These are phyloP conservation scores for Coemansia sp. DNA, from an alignment of 192 early-diverging fungal genomes.

Conservation along the genomic window DNA sequence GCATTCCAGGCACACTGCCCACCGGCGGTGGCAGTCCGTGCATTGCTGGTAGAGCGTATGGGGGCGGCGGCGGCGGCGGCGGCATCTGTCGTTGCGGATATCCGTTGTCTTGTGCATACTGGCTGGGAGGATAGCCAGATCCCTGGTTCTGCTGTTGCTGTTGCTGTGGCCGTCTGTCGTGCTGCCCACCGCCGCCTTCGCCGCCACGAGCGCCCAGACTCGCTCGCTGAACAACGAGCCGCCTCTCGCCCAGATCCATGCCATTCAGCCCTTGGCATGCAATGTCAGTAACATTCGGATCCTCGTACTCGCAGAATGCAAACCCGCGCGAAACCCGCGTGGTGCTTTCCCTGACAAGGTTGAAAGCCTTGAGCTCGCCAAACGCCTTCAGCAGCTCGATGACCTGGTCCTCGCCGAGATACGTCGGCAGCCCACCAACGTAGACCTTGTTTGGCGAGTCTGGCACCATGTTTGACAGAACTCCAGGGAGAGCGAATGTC, in stretches of 20 bases:
- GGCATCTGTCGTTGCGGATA: constrained; percentile 10
- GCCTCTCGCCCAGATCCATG: constrained; percentile 92
- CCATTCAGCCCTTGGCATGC: constrained; percentile 94
- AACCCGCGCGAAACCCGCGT: constrained; percentile 82
- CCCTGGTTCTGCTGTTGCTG: constrained; percentile 16
- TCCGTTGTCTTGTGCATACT: not conserved
- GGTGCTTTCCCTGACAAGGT: constrained; percentile 82
- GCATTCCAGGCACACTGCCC: constrained; percentile 60
- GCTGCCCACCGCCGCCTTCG: constrained; percentile 2
- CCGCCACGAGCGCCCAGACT: constrained; percentile 71
- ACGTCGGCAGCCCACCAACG: constrained; percentile 86
- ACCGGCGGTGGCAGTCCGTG: not conserved
- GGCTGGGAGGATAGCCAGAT: not conserved
- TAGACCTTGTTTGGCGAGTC: constrained; percentile 94
- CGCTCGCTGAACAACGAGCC: constrained; percentile 91
- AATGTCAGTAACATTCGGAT: constrained; percentile 84
- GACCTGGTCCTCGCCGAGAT: constrained; percentile 90
- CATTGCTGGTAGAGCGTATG: constrained; percentile 42
- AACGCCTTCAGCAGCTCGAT: constrained; percentile 91
- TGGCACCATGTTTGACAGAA: constrained; percentile 86
- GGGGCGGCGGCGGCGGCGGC: constrained; percentile 38
- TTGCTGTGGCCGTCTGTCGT: constrained; percentile 1
- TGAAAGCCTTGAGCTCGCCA: constrained; percentile 90
- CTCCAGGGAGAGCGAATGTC: constrained; percentile 67
- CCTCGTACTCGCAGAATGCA: constrained; percentile 95